Evolutionary conservation across 129 eudicot genomes (phyloP), one percentile per base, ranked within the genome.

Genomic region (Tanacetum coccineum): DNA sequence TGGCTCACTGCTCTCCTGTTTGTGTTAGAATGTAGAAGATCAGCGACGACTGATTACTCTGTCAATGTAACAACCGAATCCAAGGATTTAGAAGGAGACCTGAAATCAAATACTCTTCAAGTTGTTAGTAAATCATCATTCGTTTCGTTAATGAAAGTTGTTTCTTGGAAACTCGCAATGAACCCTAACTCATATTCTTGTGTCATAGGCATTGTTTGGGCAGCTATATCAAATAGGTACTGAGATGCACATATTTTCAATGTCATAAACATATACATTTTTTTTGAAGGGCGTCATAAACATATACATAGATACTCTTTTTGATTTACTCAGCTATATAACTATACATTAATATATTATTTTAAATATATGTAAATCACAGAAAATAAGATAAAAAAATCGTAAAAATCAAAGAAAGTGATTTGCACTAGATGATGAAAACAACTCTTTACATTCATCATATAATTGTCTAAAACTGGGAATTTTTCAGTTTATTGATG

Each of bases 111-210:
- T 26, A 65, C 11, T 68, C 64, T n/a, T 51, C 69, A 25, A 68
- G 70, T 13, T 13, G 69, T 32, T 15, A 54, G 1, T 39, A 80
- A 50, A 25, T 86, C 86, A 0, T 74, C 94, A 0, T 66, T 83
- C 6, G 36, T 81, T 62, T 70, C 73, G 2, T 75, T 89, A 68
- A 81, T 75, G 86, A 86, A 83, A 80, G 68, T 73, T 9, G 94
- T 89, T 55, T 61, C 84, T 73, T 18, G 67, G 8, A 89, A 86
- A 73, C 78, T 89, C 0, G 85, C 92, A 1, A 66, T 62, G 80
- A 89, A 89, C 55, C 96, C 96, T 19, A 89, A 89, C 54, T 79
- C 96, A 2, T 89, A 89, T 77, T 87, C 90, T 3, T 89, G 96
- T 72, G 74, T 86, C 42, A 50, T 86, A 17, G 94, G 96, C 25